These are phyloP conservation scores for Scortechinia acanthostroma DNA, from an alignment of 2,329 filamentous ascomycete genomes.

Conservation along the genomic window DNA sequence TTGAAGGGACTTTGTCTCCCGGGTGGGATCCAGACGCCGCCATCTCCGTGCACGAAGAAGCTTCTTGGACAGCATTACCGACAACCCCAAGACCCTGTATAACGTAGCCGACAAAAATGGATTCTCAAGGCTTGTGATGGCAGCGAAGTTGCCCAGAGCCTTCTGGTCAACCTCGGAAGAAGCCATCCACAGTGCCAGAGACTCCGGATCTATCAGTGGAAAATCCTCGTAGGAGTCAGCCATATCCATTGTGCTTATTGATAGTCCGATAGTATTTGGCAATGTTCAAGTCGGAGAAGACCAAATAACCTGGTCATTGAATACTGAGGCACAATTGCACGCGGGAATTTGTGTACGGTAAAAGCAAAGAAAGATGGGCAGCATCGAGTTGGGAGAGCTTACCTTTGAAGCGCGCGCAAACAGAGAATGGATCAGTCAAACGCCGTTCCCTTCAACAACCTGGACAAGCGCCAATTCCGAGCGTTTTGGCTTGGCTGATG, in stretches of 20 bases:
- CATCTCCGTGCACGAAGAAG: constrained; percentile 53
- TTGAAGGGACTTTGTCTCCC: constrained; percentile 58
- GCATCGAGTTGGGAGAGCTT: background rate
- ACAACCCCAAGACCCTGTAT: constrained; percentile 59
- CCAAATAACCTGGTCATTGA: too few relatives aligned
- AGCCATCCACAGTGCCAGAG: constrained; percentile 37
- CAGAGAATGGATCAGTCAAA: background rate
- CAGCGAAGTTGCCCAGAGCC: constrained; percentile 57
- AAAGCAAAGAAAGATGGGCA: too few relatives aligned
- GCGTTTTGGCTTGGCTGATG: too few relatives aligned
- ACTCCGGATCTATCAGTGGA: background rate
- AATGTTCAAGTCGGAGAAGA: too few relatives aligned
- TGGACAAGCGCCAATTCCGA: background rate
- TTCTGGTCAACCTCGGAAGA: constrained; percentile 67
- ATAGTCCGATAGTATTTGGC: too few relatives aligned
- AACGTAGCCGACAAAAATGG: constrained; percentile 49
- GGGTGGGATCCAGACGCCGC: constrained; percentile 53
- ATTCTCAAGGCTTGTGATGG: constrained; percentile 42
- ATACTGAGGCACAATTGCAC: too few relatives aligned
- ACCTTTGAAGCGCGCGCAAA: background rate
- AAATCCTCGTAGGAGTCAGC: background rate
- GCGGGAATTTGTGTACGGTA: too few relatives aligned
- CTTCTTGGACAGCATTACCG: constrained; percentile 57
- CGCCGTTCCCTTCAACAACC: background rate
- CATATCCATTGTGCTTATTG: too few relatives aligned